Evolutionary conservation across 2,329 filamentous ascomycete genomes (phyloP).

Genomic region (Colletotrichum eleusines): DNA sequence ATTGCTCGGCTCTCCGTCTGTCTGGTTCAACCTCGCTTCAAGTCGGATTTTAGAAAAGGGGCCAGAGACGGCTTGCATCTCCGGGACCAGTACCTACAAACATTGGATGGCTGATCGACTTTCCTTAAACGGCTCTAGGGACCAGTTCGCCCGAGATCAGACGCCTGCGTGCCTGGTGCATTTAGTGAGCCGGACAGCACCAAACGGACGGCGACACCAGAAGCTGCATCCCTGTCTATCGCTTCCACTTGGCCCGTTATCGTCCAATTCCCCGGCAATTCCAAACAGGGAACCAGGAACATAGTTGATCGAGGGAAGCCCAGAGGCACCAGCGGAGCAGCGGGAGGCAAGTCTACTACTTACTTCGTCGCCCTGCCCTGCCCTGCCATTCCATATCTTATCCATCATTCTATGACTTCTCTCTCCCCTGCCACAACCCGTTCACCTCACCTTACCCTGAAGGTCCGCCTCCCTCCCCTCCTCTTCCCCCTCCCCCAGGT

Average conservation of each 20-base stretch:
- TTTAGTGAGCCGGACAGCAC: conserved; percentile 4
- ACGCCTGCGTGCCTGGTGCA: background rate
- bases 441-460: conserved; percentile 19
- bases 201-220: conserved; percentile 9
- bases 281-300: conserved; percentile 22
- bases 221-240: conserved; percentile 37
- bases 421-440: background rate
- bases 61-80: background rate
- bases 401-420: conserved; percentile 10
- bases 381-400: conserved; percentile 12
- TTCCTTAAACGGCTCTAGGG: background rate
- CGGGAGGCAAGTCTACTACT: conserved; percentile 1
- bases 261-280: conserved; percentile 14
- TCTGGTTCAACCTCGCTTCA: conserved; percentile 17
- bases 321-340: background rate
- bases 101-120: conserved; percentile 12
- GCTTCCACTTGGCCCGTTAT: conserved; percentile 28
- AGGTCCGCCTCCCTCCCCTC: background rate
- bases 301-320: conserved; percentile 3
- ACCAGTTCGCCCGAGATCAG: conserved; percentile 13
- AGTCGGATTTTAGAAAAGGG: background rate
- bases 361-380: conserved; percentile 8
- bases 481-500: conserved; percentile 7
- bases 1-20: conserved; percentile 24
- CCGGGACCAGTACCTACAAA: background rate